These are phyloP conservation scores for Mrakiaceae sp. DNA, from an alignment of 1,284 basidiomycete species.

Conservation along the genomic window DNA sequence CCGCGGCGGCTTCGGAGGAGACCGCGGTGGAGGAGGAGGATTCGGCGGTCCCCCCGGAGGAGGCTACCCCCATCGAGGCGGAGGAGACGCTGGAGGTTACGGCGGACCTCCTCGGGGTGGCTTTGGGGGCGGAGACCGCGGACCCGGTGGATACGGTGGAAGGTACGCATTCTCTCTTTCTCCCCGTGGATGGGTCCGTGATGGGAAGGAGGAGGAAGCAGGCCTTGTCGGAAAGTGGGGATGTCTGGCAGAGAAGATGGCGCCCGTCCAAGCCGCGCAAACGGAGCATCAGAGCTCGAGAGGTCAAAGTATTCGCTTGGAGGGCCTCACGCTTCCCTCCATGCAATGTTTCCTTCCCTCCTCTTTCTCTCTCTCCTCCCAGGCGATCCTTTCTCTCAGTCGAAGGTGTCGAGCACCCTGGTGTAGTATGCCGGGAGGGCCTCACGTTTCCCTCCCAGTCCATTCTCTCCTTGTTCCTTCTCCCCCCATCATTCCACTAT, in stretches of 20 bases:
- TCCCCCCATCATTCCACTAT: background rate
- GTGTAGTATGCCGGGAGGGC: background rate
- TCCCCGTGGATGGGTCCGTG: background rate
- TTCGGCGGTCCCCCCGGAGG: constrained; percentile 7
- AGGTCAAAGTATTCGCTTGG: constrained; percentile 3
- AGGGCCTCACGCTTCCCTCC: constrained; percentile 15
- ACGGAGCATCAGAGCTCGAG: background rate
- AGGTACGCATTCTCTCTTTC: background rate
- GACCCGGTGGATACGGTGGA: constrained; percentile 18
- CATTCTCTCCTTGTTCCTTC: background rate
- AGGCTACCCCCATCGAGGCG: constrained; percentile 16
- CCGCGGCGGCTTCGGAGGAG: constrained; percentile 8
- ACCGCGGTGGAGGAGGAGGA: constrained; percentile 8
- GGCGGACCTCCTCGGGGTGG: constrained; percentile 25
- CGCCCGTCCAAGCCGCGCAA: too few relatives aligned
- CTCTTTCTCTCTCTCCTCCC: background rate
- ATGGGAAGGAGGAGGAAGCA: background rate
- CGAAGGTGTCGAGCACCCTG: background rate
- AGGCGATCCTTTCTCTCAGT: background rate
- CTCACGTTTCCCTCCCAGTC: too few relatives aligned
- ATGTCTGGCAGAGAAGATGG: too few relatives aligned
- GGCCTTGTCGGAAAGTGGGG: too few relatives aligned
- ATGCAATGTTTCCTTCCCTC: background rate
- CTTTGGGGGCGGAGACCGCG: constrained; percentile 23
- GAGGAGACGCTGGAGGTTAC: constrained; percentile 19